Percentiles rank a stretch among this genome's conserved stretches.
phyloP scores from a whole-genome alignment of 768 basidiomycete species.

The Stropharia rugosoannulata region DNA sequence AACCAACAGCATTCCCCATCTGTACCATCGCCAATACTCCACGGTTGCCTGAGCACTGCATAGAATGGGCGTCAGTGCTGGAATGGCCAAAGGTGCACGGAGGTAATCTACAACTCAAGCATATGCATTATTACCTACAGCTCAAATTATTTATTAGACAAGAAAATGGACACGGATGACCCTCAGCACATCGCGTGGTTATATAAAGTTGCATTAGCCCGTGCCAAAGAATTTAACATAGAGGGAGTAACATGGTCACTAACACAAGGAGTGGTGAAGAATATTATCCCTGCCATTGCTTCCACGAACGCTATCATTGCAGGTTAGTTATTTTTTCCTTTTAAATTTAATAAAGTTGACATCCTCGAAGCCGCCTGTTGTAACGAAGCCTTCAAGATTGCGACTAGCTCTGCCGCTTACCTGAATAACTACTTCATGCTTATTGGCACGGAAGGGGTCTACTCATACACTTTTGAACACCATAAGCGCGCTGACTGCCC shows the following conservation, averaged over 20 bases:
- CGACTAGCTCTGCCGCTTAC: conserved; percentile 91
- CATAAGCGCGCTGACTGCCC: conserved; percentile 93
- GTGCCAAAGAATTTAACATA: conserved; percentile 94
- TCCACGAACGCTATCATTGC: conserved; percentile 99
- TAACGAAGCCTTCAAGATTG: conserved; percentile 99
- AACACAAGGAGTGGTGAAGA: conserved; percentile 99
- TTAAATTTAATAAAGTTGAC: conserved; percentile 7
- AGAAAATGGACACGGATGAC: conserved; percentile 96
- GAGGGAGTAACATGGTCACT: conserved; percentile 98
- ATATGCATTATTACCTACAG: background rate
- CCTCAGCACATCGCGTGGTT: conserved; percentile 97
- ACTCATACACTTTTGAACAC: conserved; percentile 96
- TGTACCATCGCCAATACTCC: conserved; percentile 99
- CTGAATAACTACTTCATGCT: conserved; percentile 99
- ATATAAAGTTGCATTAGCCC: conserved; percentile 72
- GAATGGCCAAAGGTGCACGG: conserved; percentile 96
- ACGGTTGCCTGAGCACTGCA: conserved; percentile 96
- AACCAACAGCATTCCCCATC: conserved; percentile 94
- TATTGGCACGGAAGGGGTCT: conserved; percentile 93
- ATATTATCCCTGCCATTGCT: conserved; percentile 98
- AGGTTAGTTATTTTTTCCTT: conserved; percentile 40
- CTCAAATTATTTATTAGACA: conserved; percentile 49
- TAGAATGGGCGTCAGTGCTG: conserved; percentile 98
- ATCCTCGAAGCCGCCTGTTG: conserved; percentile 76
- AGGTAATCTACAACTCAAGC: conserved; percentile 46